phyloP scores from a whole-genome alignment of 306 rosid genomes.

The Casuarina glauca region DNA sequence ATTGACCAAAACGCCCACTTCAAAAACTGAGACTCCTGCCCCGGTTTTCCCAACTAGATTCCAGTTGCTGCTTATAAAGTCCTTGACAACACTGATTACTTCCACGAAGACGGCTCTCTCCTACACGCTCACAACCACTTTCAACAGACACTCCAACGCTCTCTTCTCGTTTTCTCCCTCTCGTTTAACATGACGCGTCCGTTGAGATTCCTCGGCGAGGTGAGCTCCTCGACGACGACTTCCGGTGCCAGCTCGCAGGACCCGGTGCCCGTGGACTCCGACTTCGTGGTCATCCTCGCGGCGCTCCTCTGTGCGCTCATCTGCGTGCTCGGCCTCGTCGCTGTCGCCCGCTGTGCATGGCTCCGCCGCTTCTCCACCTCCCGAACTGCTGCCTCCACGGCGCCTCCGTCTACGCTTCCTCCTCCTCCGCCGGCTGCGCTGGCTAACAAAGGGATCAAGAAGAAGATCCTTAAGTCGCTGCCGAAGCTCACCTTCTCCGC shows the following conservation, averaged over 20 bases:
- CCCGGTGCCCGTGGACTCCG: conserved; percentile 43
- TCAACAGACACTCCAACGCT: not conserved
- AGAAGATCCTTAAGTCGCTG: conserved; percentile 66
- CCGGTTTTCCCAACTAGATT: too few species aligned
- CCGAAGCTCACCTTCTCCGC: conserved; percentile 60
- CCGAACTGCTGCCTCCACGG: not conserved
- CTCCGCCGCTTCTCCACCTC: conserved; percentile 53
- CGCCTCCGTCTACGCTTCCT: not conserved
- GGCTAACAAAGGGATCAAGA: conserved; percentile 75
- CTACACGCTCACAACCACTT: not conserved
- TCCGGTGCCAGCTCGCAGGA: not conserved
- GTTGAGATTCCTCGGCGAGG: conserved; percentile 51
- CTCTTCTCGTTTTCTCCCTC: conserved; percentile 9
- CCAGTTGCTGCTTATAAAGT: too few species aligned
- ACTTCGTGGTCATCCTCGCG: conserved; percentile 67
- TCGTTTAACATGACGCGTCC: conserved; percentile 60
- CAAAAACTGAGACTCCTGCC: too few species aligned
- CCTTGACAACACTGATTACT: not conserved
- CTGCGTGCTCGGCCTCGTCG: conserved; percentile 70
- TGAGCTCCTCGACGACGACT: conserved; percentile 31
- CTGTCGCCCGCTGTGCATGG: conserved; percentile 79
- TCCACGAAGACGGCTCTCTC: conserved; percentile 8
- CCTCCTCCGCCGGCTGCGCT: conserved; percentile 29
- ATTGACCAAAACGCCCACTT: too few species aligned
- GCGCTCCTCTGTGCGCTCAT: conserved; percentile 83